Evolutionary conservation across 768 basidiomycete genomes (phyloP), one percentile per base, ranked within the genome.

Genomic region (Mycena crocata): DNA sequence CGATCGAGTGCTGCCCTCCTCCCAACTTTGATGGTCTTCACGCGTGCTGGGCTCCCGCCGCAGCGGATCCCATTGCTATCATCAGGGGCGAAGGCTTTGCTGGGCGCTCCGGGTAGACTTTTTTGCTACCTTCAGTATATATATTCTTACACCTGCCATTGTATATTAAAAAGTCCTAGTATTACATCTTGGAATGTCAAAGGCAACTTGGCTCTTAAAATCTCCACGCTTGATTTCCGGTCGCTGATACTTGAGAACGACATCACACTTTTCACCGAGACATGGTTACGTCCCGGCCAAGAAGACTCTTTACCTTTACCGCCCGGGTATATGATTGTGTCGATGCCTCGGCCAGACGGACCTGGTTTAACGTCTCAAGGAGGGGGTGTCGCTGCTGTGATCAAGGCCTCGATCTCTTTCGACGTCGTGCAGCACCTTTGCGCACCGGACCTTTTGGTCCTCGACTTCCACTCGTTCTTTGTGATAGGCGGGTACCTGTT

Each of bases 101-200:
- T 5, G 57, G 44, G 13, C 40, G 42, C 30, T 46, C 42, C 35
- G 45, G 32, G 57, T 59, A 59, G 57, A 46, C 48, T 30, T 28
- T 30, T 30, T 30, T 17, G 8, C 15, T 49, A 30, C 28, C 21
- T 12, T 28, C 7, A 10, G 8, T 37, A 17, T 44, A 15, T 23
- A 7, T 37, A 28, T 57, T 44, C 56, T 57, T 57, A 57, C 56
- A 26, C 56, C 37, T 23, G 30, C 28, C 37, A 30, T 57, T 44
- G 40, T 57, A 57, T 37, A 6, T 17, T 52, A 17, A 26, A 57
- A 44, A 40, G 56, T 57, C 9, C 44, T 71, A 46, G 51, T 77
- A 37, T 67, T 15, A 49, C 48, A 15, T 5, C 48, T 17, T 49
- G 48, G 48, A 49, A 49, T 49, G 23, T 30, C 26, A 28, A 49